Conservation (phyloP, 1,284 basidiomycete species). For the Somion occarium region DNA sequence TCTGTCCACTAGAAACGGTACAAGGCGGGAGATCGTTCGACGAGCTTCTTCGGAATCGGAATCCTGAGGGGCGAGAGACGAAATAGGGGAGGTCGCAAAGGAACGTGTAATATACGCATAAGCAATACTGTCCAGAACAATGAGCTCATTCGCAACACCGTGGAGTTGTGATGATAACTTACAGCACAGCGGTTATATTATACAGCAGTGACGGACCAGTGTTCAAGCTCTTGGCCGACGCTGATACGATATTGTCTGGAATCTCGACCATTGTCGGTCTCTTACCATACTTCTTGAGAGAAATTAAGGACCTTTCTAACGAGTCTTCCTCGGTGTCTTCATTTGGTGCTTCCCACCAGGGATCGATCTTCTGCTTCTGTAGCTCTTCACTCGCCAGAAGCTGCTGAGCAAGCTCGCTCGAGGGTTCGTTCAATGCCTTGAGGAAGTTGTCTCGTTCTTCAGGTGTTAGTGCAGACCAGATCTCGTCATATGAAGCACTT, state of each 20-base stretch:
- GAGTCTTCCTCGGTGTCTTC: conserved; percentile 10
- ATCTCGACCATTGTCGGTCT: conserved; percentile 44
- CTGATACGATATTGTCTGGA: conserved; percentile 42
- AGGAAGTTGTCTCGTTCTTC: conserved; percentile 58
- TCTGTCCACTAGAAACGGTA: conserved; percentile 59
- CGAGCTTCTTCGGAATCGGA: conserved; percentile 43
- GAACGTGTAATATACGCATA: conserved; percentile 63
- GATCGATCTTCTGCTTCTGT: conserved; percentile 20
- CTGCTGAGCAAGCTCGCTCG: conserved; percentile 49
- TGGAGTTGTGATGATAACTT: conserved; percentile 28
- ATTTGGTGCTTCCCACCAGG: conserved; percentile 25
- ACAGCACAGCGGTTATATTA: conserved; percentile 66
- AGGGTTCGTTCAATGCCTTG: conserved; percentile 51
- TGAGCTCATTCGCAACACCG: no score
- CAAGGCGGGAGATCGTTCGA: conserved; percentile 41
- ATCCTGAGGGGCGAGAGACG: conserved; percentile 30
- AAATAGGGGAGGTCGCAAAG: conserved; percentile 53
- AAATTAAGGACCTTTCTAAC: conserved; percentile 9
- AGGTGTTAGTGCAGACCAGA: conserved; percentile 61
- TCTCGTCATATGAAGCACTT: conserved; percentile 45
- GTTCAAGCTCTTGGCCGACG: conserved; percentile 22
- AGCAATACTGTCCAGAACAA: no score
- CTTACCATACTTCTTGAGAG: conserved; percentile 27
- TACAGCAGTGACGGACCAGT: conserved; percentile 48
- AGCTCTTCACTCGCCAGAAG: conserved; percentile 58